Base-by-base conservation (phyloP, 2,329 filamentous ascomycete species). In the Ophiostoma sp. region DNA sequence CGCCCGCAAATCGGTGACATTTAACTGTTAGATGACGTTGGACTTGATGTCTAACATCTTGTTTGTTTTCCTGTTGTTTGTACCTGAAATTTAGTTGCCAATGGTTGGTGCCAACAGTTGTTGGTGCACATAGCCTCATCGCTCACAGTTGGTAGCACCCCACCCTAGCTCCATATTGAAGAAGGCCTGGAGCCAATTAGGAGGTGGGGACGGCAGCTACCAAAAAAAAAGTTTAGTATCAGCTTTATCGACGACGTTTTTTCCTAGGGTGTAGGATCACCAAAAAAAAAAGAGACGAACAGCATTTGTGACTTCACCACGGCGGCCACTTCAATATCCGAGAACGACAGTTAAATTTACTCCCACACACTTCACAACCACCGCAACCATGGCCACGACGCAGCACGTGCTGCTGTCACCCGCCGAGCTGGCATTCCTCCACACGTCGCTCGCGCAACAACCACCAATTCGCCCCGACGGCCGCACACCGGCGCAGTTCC, bases 341-440 rank as follows among this genome's bases (percentile, higher is more conserved):
- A 45, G 57, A 39, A 22, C 2, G 17, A 36, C 11, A 28, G 22
- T 11, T 3, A 3, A n/a, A 3, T 15, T 12, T 28, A 25, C 50
- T 3, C 8, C 11, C 63, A 17, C 15, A 22, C 57, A 28, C 31
- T 17, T 3, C 31, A 28, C 61, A 3, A 6, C 64, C 31, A 55
- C 71, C n/a, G 9, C 25, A 22, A 77, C 76, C 76, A 92, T 93
- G 89, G 86, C 91, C 55, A 88, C 89, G 77, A 86, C 83, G 78
- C 89, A 90, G 79, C 89, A 90, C 83, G 89, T 90, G 79, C 91
- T 94, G 78, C 91, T 98, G 82, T 98, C 95, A 71, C 95, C 96
- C 66, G 94, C 96, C 79, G 96, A 99, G 85, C 93, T 99, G 79
- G 94, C 95, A 78, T 99, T 98, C 85, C 90, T 98, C 70, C 94